Conservation (phyloP, 805 yeast species). For the Candida xiaguanensis region DNA sequence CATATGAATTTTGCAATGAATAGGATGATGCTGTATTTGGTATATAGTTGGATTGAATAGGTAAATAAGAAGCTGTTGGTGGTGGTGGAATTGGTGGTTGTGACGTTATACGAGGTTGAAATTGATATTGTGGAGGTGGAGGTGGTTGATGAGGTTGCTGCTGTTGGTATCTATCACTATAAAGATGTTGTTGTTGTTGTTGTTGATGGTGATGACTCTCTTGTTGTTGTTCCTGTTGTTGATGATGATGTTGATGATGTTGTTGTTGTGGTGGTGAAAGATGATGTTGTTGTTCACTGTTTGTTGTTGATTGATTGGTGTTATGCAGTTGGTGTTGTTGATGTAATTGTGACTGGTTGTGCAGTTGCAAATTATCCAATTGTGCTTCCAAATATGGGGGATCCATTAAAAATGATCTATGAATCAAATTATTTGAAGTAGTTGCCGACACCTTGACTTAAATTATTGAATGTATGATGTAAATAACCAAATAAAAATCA, state of each 20-base stretch:
- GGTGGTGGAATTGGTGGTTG: conserved; percentile 6
- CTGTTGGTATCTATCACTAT: conserved; percentile 4
- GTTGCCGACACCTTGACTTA: conserved; percentile 6
- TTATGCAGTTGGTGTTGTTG: conserved; percentile 11
- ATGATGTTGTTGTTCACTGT: conserved; percentile 2
- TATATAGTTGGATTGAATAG: neutral
- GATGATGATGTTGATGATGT: conserved; percentile 3
- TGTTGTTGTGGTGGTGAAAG: no score
- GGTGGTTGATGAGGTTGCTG: conserved; percentile 7
- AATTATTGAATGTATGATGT: neutral
- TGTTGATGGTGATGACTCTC: conserved; percentile 12
- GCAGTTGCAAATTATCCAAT: conserved; percentile 10
- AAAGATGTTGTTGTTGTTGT: conserved; percentile 10
- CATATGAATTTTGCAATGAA: conserved; percentile 2
- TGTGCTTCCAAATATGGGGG: conserved; percentile 10
- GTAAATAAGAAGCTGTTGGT: conserved; percentile 1
- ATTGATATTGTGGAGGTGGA: conserved; percentile 3
- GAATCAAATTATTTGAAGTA: conserved; percentile 1
- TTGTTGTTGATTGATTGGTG: conserved; percentile 3
- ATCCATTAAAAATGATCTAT: conserved; percentile 8
- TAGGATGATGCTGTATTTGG: conserved; percentile 1
- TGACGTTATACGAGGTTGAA: neutral
- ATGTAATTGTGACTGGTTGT: conserved; percentile 10
- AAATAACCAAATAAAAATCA: no score
- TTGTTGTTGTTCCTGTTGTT: conserved; percentile 4